Base-by-base conservation (phyloP, 1,284 basidiomycete genomes). In the Takashimella tepidaria region DNA sequence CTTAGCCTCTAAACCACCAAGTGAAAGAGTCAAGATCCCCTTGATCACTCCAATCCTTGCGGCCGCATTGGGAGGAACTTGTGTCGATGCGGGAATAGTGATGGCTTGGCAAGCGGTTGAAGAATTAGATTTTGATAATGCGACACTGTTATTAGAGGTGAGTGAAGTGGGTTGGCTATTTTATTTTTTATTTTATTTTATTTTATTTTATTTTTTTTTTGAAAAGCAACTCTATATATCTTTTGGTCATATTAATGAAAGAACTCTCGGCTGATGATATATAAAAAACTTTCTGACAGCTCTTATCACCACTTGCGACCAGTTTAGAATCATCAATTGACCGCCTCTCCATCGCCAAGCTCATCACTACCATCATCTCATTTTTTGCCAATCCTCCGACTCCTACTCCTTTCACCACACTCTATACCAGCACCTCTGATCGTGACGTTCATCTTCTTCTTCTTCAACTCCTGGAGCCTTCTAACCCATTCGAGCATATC, bases 401-500 rank as follows among this genome's bases (percentile, higher is more conserved):
- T n/a, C n/a, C n/a, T n/a, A n/a, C n/a, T n/a, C n/a, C n/a, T n/a
- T n/a, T n/a, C n/a, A n/a, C n/a, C n/a, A n/a, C n/a, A n/a, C 31
- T 37, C 31, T 37, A 8, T 16, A 8, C 31, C 31, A 8, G 8
- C 16, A 16, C 8, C 8, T 37, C 31, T 16, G 16, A 16, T 16
- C 31, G 31, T 16, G 31, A 37, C 16, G 31, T 16, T 8, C 31
- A 37, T 16, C 31, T 37, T 37, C 31, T 37, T 16, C 41, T 11
- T 13, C 16, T 2, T 6, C 53, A 70, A 65, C 55, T 72, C 4
- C 49, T 71, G n/a, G 69, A 72, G 43, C 66, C 67, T 12, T 51
- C 56, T 2, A 69, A 72, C 51, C 69, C 69, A 1, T 73, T 69
- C 54, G 64, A 69, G 8, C 58, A 59, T 11, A 55, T 72, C 23